Conservation (phyloP, 2,329 filamentous ascomycete genomes). For the Colletotrichum scovillei region DNA sequence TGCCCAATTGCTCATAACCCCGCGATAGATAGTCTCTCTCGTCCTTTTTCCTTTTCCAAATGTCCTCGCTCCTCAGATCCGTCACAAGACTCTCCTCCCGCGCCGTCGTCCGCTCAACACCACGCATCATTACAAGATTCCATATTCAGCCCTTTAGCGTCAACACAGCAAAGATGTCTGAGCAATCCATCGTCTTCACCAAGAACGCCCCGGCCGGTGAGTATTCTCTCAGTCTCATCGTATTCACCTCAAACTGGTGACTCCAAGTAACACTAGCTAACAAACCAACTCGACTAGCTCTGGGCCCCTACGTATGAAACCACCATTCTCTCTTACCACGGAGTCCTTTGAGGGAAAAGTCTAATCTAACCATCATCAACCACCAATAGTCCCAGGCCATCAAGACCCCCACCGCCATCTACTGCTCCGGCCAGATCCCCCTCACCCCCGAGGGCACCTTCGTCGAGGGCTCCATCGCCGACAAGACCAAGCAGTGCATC, state of each 20-base stretch:
- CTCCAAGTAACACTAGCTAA: constrained; percentile 2
- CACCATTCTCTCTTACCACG: constrained; percentile 16
- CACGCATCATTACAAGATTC: constrained; percentile 5
- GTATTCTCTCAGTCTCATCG: constrained; percentile 41
- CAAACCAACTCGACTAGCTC: constrained; percentile 53
- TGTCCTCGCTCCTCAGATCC: constrained; percentile 35
- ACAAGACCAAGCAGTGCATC: constrained; percentile 73
- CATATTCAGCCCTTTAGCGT: constrained; percentile 19
- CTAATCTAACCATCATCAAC: constrained; percentile 31
- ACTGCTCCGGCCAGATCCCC: constrained; percentile 81
- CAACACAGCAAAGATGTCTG: constrained; percentile 36
- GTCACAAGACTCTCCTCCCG: constrained; percentile 34
- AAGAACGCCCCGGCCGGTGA: constrained; percentile 69
- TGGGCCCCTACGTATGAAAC: constrained; percentile 71
- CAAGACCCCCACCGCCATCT: constrained; percentile 73
- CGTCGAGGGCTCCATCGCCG: constrained; percentile 68
- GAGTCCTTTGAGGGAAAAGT: neutral
- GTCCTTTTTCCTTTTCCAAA: neutral
- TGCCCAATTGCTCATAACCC: neutral
- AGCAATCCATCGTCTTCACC: constrained; percentile 62
- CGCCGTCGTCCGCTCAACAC: neutral
- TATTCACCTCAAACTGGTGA: too few relatives aligned
- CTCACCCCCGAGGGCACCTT: constrained; percentile 66
- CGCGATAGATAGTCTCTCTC: neutral
- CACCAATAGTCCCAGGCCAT: constrained; percentile 70